Conservation (phyloP, 1,139 yeast species). For the Zygoascus sp. region DNA sequence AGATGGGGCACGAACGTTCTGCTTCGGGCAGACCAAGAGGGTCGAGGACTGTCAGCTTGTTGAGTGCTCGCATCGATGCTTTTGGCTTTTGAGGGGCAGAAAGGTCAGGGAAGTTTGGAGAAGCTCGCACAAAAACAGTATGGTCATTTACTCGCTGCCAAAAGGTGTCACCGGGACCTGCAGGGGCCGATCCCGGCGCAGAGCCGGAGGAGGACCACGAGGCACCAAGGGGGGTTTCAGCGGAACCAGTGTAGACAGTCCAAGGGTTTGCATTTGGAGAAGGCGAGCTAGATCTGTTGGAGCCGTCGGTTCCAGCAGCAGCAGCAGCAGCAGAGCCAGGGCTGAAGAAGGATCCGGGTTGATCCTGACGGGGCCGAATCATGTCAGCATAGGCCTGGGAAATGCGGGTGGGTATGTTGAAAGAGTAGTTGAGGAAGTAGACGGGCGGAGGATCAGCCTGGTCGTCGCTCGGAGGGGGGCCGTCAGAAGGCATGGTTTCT, state of each 20-base stretch:
- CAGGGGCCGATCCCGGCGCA: background rate
- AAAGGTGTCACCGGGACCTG: background rate
- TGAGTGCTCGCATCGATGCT: conserved; percentile 33
- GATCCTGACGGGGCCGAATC: conserved; percentile 6
- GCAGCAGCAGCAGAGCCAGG: background rate
- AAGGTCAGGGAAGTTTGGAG: conserved; percentile 4
- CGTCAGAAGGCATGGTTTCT: background rate
- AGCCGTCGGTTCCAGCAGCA: background rate
- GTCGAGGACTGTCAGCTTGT: conserved; percentile 25
- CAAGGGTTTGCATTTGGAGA: too few species aligned
- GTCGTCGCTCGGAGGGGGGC: background rate
- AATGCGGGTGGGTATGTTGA: conserved; percentile 12
- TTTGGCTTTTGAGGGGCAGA: conserved; percentile 24
- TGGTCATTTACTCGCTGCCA: conserved; percentile 6
- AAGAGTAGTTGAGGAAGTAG: conserved; percentile 14
- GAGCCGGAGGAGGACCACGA: too few species aligned
- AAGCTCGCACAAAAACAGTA: conserved; percentile 3
- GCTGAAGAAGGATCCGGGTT: background rate
- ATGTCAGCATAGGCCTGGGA: conserved; percentile 2
- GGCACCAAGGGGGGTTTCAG: too few species aligned
- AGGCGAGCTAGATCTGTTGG: too few species aligned
- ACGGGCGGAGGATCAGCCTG: conserved; percentile 9
- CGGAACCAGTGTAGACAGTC: too few species aligned
- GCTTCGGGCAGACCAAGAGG: conserved; percentile 24
- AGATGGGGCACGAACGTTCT: conserved; percentile 35